Base-by-base conservation (phyloP, 345 rosid genomes). In the Eucalyptus regnans region DNA sequence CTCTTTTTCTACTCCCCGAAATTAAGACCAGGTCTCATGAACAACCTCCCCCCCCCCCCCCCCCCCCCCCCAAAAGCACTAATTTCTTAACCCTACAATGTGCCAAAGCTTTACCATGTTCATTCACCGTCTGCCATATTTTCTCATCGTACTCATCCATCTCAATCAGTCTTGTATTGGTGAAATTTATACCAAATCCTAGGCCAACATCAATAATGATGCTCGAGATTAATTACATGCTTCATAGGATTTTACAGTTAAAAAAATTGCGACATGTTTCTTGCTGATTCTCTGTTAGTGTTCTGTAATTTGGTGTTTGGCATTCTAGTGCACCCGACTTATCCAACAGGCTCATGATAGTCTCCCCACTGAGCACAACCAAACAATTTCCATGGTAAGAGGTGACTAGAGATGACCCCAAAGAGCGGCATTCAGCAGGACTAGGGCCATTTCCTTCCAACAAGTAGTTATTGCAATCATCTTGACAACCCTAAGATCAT, bases 61-160 rank as follows among this genome's bases (percentile, higher is more conserved):
- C n/a, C n/a, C n/a, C n/a, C n/a, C n/a, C n/a, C n/a, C n/a, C n/a
- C n/a, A n/a, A 3, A 7, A 23, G 29, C 27, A 56, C 12, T 23
- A 56, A 56, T 56, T 23, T 56, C 62, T 56, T 23, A 23, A 58
- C 66, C 25, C 66, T 58, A 58, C n/a, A 25, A 56, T 22, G 62
- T 56, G 29, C 1, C 6, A 8, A 5, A 23, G 52, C 52, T 15
- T 50, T 15, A 50, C 52, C 18, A 50, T 50, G 52, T 50, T 50
- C 52, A 5, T 50, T 50, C 52, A 50, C 52, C 2, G 2, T 50
- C 1, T 18, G 0, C 7, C 18, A 0, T 50, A 50, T 13, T 5
- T 50, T 50, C 29, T 58, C 29, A 23, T 23, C 0, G 29, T 29
- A 58, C 6, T 58, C 6, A 3, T 2, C 6, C 29, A 58, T 58